phyloP scores from a whole-genome alignment of 2,329 filamentous ascomycete genomes.

The Trichoderma sp. region DNA sequence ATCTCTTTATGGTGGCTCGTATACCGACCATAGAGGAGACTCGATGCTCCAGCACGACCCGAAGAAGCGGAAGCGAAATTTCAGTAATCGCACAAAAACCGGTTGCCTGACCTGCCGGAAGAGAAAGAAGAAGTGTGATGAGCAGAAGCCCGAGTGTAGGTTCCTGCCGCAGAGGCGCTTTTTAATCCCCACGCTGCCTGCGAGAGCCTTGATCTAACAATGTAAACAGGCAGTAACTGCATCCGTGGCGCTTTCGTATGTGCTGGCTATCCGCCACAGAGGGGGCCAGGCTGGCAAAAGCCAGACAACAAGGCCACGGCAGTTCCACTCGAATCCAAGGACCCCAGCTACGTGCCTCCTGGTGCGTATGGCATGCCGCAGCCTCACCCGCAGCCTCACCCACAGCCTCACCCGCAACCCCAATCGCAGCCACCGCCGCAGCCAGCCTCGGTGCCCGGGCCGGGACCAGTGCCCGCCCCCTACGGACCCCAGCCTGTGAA shows the following conservation, averaged over 20 bases:
- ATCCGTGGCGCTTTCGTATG: conserved; percentile 85
- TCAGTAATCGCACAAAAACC: conserved; percentile 94
- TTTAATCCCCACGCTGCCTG: neutral
- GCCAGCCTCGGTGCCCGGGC: neutral
- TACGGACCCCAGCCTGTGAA: conserved; percentile 42
- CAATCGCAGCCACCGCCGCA: conserved; percentile 13
- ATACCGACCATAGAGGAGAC: conserved; percentile 48
- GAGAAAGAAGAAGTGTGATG: conserved; percentile 98
- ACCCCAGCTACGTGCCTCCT: conserved; percentile 59
- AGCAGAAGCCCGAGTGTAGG: conserved; percentile 88
- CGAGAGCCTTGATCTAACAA: conserved; percentile 18
- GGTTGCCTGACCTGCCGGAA: conserved; percentile 88
- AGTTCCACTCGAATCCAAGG: conserved; percentile 80
- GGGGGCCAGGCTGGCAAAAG: conserved; percentile 71
- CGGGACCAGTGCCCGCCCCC: neutral
- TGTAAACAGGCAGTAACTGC: conserved; percentile 73
- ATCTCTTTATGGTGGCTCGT: conserved; percentile 42
- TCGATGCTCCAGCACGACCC: conserved; percentile 55
- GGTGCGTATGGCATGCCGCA: conserved; percentile 59
- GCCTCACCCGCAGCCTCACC: conserved; percentile 2
- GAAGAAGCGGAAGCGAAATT: conserved; percentile 73
- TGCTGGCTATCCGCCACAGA: conserved; percentile 81
- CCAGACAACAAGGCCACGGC: conserved; percentile 65
- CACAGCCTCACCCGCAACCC: conserved; percentile 23
- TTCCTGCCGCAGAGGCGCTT: conserved; percentile 22